Conservation (phyloP, 2,329 filamentous ascomycete species). For the Botrytis deweyae region DNA sequence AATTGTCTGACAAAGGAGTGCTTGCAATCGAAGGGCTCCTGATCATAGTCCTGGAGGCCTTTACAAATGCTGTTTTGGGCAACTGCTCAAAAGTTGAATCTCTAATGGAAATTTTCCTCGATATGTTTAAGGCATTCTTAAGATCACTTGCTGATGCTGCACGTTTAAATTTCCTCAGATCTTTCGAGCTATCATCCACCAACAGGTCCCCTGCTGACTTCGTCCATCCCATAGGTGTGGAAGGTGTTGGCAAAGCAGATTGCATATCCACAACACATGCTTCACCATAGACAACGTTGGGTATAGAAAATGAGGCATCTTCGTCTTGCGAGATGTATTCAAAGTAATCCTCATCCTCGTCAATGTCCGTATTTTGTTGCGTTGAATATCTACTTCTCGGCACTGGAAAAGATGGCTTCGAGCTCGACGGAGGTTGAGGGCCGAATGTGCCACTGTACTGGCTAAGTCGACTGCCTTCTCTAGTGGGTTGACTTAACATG, state of each 20-base stretch:
- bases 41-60: slow-evolving; percentile 38
- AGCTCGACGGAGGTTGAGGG: neutral
- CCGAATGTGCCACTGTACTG: slow-evolving; percentile 21
- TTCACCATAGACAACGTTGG: slow-evolving; percentile 34
- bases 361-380: slow-evolving; percentile 1
- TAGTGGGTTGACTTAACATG: slow-evolving; percentile 3
- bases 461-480: neutral
- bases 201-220: slow-evolving; percentile 29
- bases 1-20: slow-evolving; percentile 19
- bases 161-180: slow-evolving; percentile 23
- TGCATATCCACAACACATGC: slow-evolving; percentile 38
- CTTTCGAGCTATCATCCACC: neutral
- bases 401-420: neutral
- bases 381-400: slow-evolving; percentile 12
- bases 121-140: neutral
- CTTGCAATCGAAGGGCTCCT: slow-evolving; percentile 33
- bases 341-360: slow-evolving; percentile 24
- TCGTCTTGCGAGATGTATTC: slow-evolving; percentile 24
- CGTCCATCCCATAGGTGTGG: slow-evolving; percentile 22
- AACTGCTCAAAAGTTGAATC: slow-evolving; percentile 27
- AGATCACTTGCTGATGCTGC: slow-evolving; percentile 27
- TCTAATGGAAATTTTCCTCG: neutral
- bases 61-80: slow-evolving; percentile 36
- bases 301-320: slow-evolving; percentile 19
- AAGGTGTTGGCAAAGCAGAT: slow-evolving; percentile 24